Evolutionary conservation across 345 rosid genomes (phyloP).

Genomic region (sweet orange (Citrus sinensis)): DNA sequence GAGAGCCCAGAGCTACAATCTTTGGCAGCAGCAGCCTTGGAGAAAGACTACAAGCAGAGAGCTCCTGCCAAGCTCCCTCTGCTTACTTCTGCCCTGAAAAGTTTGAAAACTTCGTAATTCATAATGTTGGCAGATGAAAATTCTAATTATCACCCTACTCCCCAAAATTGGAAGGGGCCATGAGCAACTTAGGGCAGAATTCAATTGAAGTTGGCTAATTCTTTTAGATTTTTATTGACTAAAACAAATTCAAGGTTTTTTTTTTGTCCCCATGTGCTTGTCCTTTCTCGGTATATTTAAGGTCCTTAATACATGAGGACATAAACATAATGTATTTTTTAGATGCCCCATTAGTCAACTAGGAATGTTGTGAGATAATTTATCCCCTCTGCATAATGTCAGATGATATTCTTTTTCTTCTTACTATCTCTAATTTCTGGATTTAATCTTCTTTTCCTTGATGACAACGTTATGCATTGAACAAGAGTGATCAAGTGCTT

Average conservation of each 20-base stretch:
- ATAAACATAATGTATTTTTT: conserved; percentile 17
- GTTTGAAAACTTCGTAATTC: conserved; percentile 52
- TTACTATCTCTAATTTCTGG: background rate
- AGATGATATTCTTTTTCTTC: background rate
- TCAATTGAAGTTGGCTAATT: conserved; percentile 1
- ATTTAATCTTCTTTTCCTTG: background rate
- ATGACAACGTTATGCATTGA: background rate
- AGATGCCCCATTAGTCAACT: conserved; percentile 6
- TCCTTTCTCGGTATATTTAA: background rate
- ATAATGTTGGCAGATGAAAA: conserved; percentile 9
- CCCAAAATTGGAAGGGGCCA: conserved; percentile 11
- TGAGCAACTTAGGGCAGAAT: conserved; percentile 2
- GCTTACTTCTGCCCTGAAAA: conserved; percentile 67
- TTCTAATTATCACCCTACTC: conserved; percentile 4
- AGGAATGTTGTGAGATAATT: conserved; percentile 3
- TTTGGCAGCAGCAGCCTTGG: conserved; percentile 64
- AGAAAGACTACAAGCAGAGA: conserved; percentile 83
- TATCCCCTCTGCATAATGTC: background rate
- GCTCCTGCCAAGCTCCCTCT: conserved; percentile 64
- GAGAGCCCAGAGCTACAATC: conserved; percentile 75
- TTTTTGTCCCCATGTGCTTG: background rate
- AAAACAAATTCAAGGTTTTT: background rate
- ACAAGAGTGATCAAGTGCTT: too few relatives aligned
- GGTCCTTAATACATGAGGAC: conserved; percentile 9
- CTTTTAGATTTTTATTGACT: conserved; percentile 10